These are phyloP conservation scores for Calocybe gangraenosa DNA, from an alignment of 768 basidiomycete species.

Conservation along the genomic window DNA sequence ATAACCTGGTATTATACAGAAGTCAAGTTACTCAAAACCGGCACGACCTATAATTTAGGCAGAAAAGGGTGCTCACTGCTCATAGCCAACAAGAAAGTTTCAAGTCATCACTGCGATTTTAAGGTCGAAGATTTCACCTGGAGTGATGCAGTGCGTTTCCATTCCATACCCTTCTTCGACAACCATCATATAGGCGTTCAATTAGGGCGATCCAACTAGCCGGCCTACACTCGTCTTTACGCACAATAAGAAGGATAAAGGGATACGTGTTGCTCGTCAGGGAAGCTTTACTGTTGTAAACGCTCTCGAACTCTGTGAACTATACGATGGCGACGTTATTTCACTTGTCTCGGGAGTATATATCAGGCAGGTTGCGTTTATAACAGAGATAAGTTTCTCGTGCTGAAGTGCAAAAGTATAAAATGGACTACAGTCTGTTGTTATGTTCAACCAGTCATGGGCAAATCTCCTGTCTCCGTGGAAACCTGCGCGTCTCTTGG, in stretches of 20 bases:
- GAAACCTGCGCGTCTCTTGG: slow-evolving; percentile 52
- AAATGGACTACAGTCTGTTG: slow-evolving; percentile 50
- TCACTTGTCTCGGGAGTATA: slow-evolving; percentile 37
- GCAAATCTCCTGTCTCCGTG: slow-evolving; percentile 30
- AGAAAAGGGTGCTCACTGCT: slow-evolving; percentile 50
- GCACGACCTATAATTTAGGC: slow-evolving; percentile 49
- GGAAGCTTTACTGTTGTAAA: slow-evolving; percentile 30
- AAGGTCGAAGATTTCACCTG: slow-evolving; percentile 46
- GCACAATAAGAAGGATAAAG: slow-evolving; percentile 47
- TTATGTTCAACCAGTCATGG: slow-evolving; percentile 35
- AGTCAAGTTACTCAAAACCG: slow-evolving; percentile 60
- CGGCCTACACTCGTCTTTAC: slow-evolving; percentile 45
- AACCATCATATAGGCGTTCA: neutral
- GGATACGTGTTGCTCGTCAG: slow-evolving; percentile 37
- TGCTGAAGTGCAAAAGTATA: slow-evolving; percentile 28
- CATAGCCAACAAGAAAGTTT: slow-evolving; percentile 62
- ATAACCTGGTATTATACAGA: slow-evolving; percentile 17
- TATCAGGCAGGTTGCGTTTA: slow-evolving; percentile 38
- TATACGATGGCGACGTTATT: slow-evolving; percentile 54
- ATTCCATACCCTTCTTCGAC: neutral
- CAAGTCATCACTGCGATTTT: slow-evolving; percentile 56
- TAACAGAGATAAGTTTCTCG: neutral
- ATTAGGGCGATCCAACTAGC: slow-evolving; percentile 45
- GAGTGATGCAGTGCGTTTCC: slow-evolving; percentile 53
- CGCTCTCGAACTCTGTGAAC: slow-evolving; percentile 29